Evolutionary conservation across 495 filamentous ascomycete species (phyloP).

Genomic region (Hypomontagnella monticulosa): DNA sequence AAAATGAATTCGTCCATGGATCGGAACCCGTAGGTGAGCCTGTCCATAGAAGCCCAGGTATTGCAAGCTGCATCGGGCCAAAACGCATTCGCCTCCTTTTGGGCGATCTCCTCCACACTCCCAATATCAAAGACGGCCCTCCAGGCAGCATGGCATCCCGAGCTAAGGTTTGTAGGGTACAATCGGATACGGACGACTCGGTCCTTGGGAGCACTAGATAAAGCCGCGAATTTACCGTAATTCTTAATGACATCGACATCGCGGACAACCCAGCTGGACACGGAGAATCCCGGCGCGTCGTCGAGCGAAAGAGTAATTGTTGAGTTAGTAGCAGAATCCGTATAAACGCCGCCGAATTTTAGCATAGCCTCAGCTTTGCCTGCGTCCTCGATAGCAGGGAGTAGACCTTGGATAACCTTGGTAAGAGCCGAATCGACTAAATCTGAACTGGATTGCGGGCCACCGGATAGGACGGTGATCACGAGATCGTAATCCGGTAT

Average conservation of each 20-base stretch:
- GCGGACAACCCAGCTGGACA: constrained; percentile 54
- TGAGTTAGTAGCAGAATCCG: constrained; percentile 49
- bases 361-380: constrained; percentile 53
- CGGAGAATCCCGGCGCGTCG: constrained; percentile 52
- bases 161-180: constrained; percentile 45
- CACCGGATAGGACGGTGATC: constrained; percentile 57
- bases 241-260: constrained; percentile 53
- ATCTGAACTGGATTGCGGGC: constrained; percentile 34
- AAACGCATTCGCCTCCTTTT: constrained; percentile 39
- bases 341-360: constrained; percentile 55
- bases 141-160: constrained; percentile 40
- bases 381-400: constrained; percentile 58
- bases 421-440: constrained; percentile 44
- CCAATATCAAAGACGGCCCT: constrained; percentile 41
- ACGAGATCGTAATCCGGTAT: constrained; percentile 64
- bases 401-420: constrained; percentile 47
- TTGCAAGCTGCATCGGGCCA: constrained; percentile 43
- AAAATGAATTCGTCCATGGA: constrained; percentile 46
- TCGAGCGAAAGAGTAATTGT: constrained; percentile 56
- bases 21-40: constrained; percentile 45
- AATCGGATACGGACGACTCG: constrained; percentile 35
- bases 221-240: constrained; percentile 37
- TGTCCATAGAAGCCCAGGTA: constrained; percentile 49
- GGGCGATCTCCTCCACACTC: constrained; percentile 37
- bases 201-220: constrained; percentile 33